A percentile compares a stretch with the other conserved stretches of the same genome.
Evolutionary conservation across 2,329 filamentous ascomycete species (phyloP).

Genomic region (Colletotrichum sp.): DNA sequence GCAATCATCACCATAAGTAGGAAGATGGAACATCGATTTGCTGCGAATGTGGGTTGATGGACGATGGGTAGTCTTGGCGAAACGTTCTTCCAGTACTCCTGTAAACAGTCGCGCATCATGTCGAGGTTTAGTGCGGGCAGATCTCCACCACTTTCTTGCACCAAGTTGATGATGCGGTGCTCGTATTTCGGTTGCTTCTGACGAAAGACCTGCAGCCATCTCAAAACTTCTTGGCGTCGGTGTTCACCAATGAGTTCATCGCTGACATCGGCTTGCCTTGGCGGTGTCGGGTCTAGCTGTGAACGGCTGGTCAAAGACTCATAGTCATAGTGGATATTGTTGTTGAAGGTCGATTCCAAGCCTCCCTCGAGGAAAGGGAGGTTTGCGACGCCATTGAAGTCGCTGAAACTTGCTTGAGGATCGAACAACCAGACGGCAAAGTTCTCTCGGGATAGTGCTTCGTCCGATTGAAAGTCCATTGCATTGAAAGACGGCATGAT

Average conservation of each 20-base stretch:
- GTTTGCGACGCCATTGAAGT: constrained; percentile 45
- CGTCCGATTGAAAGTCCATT: constrained; percentile 38
- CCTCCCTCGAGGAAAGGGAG: constrained; percentile 55
- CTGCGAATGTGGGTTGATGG: constrained; percentile 85
- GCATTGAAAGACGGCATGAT: constrained; percentile 36
- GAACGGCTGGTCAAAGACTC: constrained; percentile 54
- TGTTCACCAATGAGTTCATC: constrained; percentile 51
- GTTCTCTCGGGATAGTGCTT: constrained; percentile 44
- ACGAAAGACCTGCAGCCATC: constrained; percentile 48
- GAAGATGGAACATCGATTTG: constrained; percentile 78
- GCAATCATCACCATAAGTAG: constrained; percentile 84
- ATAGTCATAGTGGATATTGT: constrained; percentile 55
- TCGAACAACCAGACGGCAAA: constrained; percentile 60
- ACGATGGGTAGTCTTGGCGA: constrained; percentile 87
- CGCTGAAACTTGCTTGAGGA: constrained; percentile 43
- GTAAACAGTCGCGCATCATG: constrained; percentile 84
- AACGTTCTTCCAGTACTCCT: constrained; percentile 88
- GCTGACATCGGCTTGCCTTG: constrained; percentile 40
- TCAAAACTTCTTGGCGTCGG: constrained; percentile 49
- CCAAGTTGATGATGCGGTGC: constrained; percentile 20
- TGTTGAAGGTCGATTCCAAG: constrained; percentile 57
- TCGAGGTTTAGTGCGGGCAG: constrained; percentile 67
- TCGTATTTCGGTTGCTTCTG: constrained; percentile 48
- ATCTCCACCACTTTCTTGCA: constrained; percentile 47
- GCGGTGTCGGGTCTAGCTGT: constrained; percentile 48